Conservation (phyloP, 2,329 filamentous ascomycete species). For the Botryotinia narcissicola region DNA sequence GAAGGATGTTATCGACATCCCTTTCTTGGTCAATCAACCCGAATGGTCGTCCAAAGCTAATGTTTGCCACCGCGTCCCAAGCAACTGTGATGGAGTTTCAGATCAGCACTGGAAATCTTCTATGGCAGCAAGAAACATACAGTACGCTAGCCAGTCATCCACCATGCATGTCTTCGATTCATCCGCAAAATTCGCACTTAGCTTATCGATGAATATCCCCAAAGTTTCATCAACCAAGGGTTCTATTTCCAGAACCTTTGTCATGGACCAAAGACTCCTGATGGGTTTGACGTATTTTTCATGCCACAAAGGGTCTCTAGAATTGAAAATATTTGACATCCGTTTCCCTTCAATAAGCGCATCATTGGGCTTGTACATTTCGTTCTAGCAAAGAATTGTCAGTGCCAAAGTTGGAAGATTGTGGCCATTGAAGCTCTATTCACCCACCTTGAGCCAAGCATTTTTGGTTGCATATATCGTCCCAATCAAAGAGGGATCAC, state of each 20-base stretch:
- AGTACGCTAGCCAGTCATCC: slow-evolving; percentile 12
- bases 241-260: neutral
- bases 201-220: neutral
- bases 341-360: neutral
- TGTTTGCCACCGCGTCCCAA: neutral
- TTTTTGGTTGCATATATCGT: slow-evolving; percentile 45
- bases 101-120: neutral
- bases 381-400: neutral
- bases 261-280: slow-evolving; percentile 13
- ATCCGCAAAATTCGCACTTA: neutral
- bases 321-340: neutral
- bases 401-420: neutral
- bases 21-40: slow-evolving; percentile 7
- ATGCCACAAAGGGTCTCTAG: neutral
- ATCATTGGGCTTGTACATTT: slow-evolving; percentile 6
- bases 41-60: slow-evolving; percentile 11
- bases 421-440: neutral
- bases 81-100: neutral
- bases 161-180: neutral
- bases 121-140: neutral
- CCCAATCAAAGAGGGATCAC: slow-evolving; percentile 39
- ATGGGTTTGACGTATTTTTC: neutral
- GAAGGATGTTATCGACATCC: slow-evolving; percentile 2
- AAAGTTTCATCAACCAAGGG: slow-evolving; percentile 1
- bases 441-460: slow-evolving; percentile 28